Evolutionary conservation across 2,329 filamentous ascomycete species (phyloP).

Genomic region (Chaetomiaceae sp.): DNA sequence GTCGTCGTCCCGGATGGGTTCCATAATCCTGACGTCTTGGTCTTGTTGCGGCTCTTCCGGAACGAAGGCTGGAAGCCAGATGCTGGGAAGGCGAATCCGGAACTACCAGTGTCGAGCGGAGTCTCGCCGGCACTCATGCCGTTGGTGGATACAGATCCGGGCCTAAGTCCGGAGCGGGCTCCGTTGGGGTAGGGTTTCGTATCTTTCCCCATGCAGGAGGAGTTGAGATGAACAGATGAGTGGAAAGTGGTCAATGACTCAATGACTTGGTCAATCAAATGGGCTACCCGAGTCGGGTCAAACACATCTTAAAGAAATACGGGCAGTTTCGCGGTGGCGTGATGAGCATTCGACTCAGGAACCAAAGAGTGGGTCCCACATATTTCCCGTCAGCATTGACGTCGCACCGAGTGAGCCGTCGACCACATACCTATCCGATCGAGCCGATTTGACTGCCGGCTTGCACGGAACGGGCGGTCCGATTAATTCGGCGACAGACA

Average conservation of each 20-base stretch:
- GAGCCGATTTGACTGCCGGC: not conserved
- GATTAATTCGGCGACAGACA: slow-evolving; percentile 1
- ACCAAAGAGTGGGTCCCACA: too few species aligned
- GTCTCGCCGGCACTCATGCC: not conserved
- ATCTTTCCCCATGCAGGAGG: not conserved
- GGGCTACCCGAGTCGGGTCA: too few species aligned
- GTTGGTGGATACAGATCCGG: not conserved
- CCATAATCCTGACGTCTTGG: not conserved
- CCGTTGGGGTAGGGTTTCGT: not conserved
- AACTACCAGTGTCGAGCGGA: not conserved
- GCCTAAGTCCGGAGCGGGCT: not conserved
- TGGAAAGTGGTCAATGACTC: too few species aligned
- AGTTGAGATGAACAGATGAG: too few species aligned
- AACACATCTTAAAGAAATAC: too few species aligned
- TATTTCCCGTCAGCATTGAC: too few species aligned
- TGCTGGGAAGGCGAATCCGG: not conserved
- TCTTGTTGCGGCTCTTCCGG: not conserved
- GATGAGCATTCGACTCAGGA: too few species aligned
- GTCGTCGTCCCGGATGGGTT: not conserved
- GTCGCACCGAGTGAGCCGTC: too few species aligned
- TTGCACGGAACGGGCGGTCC: not conserved
- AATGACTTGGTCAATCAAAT: too few species aligned
- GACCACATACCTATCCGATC: too few species aligned
- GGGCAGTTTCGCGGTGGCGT: too few species aligned
- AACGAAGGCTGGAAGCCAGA: not conserved